phyloP scores from a whole-genome alignment of 2,329 filamentous ascomycete species.

The Corniculantispora saksenae region DNA sequence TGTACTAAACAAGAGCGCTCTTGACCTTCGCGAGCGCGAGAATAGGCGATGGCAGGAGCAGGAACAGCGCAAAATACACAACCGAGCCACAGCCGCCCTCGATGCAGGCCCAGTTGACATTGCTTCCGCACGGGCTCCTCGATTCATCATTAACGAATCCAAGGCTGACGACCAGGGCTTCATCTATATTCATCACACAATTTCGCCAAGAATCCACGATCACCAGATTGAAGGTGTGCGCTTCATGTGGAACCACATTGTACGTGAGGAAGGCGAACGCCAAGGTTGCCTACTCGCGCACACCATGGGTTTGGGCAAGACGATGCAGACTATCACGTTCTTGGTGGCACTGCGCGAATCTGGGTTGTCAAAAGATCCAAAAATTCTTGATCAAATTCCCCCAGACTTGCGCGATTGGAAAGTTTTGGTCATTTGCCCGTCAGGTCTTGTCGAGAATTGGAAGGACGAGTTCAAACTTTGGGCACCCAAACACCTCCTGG shows the following conservation, averaged over 20 bases:
- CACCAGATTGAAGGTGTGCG: conserved; percentile 81
- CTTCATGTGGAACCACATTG: conserved; percentile 86
- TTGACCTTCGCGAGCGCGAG: conserved; percentile 57
- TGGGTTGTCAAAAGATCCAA: conserved; percentile 56
- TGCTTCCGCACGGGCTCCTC: conserved; percentile 46
- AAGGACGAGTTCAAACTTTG: conserved; percentile 72
- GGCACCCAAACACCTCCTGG: conserved; percentile 59
- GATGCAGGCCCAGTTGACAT: conserved; percentile 39
- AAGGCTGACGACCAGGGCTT: conserved; percentile 58
- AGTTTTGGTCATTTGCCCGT: conserved; percentile 74
- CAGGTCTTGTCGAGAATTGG: conserved; percentile 80
- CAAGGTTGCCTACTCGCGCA: conserved; percentile 84
- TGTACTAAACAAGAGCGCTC: conserved; percentile 40
- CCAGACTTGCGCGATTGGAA: conserved; percentile 60
- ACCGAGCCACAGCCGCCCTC: conserved; percentile 45
- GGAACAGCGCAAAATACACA: conserved; percentile 50
- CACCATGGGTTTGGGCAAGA: conserved; percentile 91
- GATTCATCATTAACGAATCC: conserved; percentile 66
- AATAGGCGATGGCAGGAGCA: conserved; percentile 54
- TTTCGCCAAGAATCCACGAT: conserved; percentile 68
- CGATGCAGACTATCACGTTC: conserved; percentile 87
- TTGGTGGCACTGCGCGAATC: conserved; percentile 73
- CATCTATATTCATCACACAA: conserved; percentile 64
- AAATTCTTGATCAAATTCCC: conserved; percentile 68
- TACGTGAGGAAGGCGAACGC: conserved; percentile 56